Evolutionary conservation across 1,139 yeast species (phyloP).

Genomic region (Geotrichum carabidarum): DNA sequence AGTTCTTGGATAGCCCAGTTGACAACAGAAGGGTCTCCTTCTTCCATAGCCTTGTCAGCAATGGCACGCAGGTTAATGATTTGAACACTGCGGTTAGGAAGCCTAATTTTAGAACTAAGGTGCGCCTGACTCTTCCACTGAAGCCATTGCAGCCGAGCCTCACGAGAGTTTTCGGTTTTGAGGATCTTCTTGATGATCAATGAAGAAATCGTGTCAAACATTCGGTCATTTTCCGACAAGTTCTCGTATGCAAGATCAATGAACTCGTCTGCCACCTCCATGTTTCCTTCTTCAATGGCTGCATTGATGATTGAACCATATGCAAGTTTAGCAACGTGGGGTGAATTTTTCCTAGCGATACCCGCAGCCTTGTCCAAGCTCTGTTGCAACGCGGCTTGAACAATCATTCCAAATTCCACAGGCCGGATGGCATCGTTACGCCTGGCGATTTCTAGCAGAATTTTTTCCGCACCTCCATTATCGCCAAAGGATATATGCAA

Average conservation of each 20-base stretch:
- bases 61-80: conserved; percentile 15
- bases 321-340: conserved; percentile 16
- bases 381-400: conserved; percentile 23
- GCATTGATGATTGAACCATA: conserved; percentile 16
- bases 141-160: conserved; percentile 19
- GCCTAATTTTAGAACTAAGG: conserved; percentile 5
- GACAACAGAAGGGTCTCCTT: conserved; percentile 13
- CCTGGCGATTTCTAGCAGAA: conserved; percentile 34
- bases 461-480: conserved; percentile 41
- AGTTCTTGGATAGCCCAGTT: conserved; percentile 19
- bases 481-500: conserved; percentile 42
- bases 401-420: conserved; percentile 26
- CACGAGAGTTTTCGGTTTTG: conserved; percentile 9
- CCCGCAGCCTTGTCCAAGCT: conserved; percentile 18
- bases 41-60: conserved; percentile 18
- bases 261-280: conserved; percentile 18
- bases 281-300: conserved; percentile 21
- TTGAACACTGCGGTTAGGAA: conserved; percentile 6
- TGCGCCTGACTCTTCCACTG: conserved; percentile 16
- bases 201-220: conserved; percentile 12
- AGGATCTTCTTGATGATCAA: conserved; percentile 15
- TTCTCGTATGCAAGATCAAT: conserved; percentile 15
- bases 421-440: conserved; percentile 21
- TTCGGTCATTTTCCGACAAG: conserved; percentile 6
- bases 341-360: conserved; percentile 17